Evolutionary conservation across 2,329 filamentous ascomycete species (phyloP), one percentile per base, ranked within the genome.

Genomic region (Ascochyta rabiei): DNA sequence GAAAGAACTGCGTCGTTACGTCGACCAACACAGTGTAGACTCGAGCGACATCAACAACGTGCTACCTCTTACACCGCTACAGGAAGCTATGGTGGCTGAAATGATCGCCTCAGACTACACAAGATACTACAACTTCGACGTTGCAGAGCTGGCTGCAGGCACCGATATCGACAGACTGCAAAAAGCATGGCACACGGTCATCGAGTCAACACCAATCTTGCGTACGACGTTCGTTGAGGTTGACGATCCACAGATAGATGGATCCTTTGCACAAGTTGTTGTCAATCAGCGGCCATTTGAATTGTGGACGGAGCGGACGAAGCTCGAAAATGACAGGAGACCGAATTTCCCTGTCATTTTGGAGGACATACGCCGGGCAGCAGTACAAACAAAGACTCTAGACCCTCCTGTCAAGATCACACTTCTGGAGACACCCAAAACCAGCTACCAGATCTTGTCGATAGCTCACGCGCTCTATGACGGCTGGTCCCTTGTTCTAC

Each of bases 381-480:
- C 66, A 56, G 35, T 53, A 4, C 24, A 47, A 3, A 39, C 42
- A 4, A 34, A 47, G 19, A 23, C 43, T 2, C 44, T 51, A n/a
- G 55, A 4, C 62, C 64, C 34, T 63, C 74, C 21, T 45, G 71
- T 64, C 24, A 73, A 73, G 15, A 49, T 84, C 13, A 74, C 72
- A 3, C 45, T 80, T 4, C 61, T 80, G 18, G 58, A 70, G 15
- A 67, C 75, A 18, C 50, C 66, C 0, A 45, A 57, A 6, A 69
- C 74, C 15, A 68, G 48, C 3, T 82, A 81, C 52, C 64, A 86
- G n/a, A 53, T 84, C 4, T 71, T 97, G 1, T 93, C 91, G 0
- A 86, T 96, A 34, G 84, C 92, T 0, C 93, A 97, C 74, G 91
- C 92, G 1, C 80, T 96, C 18, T 97, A 97, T 62, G 93, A 97